These are phyloP conservation scores for Veloboletus limbatus DNA, from an alignment of 1,284 basidiomycete species.

Conservation along the genomic window DNA sequence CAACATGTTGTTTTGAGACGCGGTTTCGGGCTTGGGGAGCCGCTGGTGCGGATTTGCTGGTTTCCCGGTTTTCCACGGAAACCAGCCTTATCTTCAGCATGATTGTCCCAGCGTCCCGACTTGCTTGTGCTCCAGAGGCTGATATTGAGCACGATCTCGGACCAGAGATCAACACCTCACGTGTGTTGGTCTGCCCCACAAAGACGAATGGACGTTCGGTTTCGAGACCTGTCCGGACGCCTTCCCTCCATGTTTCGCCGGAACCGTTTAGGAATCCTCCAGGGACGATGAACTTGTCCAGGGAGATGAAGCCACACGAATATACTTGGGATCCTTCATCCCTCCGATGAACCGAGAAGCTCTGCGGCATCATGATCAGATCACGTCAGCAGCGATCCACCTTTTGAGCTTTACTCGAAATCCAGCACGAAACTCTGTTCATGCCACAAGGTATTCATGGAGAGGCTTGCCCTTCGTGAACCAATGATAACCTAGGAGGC, in stretches of 20 bases:
- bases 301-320: constrained; percentile 53
- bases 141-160: neutral
- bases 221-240: constrained; percentile 43
- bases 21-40: constrained; percentile 26
- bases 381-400: constrained; percentile 33
- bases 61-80: constrained; percentile 24
- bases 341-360: constrained; percentile 58
- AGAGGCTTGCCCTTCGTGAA: constrained; percentile 46
- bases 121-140: constrained; percentile 16
- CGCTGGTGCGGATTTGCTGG: constrained; percentile 40
- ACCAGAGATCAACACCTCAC: constrained; percentile 15
- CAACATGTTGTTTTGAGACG: constrained; percentile 35
- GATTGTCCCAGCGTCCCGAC: constrained; percentile 48
- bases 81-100: constrained; percentile 53
- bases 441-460: constrained; percentile 49
- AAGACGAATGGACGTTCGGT: constrained; percentile 60
- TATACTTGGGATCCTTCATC: constrained; percentile 52
- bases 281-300: constrained; percentile 58
- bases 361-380: constrained; percentile 33
- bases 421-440: constrained; percentile 59
- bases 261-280: constrained; percentile 56
- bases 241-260: constrained; percentile 47
- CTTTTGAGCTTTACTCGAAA: constrained; percentile 55
- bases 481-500: constrained; percentile 33
- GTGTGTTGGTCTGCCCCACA: constrained; percentile 36